These are phyloP conservation scores for Eragrostis nindensis DNA, from an alignment of 176 grass and related monocot species.

Conservation along the genomic window DNA sequence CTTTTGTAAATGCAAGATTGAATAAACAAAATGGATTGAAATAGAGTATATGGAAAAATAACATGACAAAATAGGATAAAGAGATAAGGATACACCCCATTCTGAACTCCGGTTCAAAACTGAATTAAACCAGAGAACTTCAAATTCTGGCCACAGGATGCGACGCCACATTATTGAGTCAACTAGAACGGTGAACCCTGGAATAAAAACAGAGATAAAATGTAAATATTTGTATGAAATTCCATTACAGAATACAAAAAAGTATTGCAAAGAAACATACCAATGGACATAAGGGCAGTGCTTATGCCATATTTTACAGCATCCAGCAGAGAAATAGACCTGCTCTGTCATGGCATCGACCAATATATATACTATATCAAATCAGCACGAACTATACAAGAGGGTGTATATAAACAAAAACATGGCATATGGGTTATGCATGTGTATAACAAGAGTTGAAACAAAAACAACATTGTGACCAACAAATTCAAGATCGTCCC, in stretches of 20 bases:
- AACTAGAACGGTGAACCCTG: constrained; percentile 70
- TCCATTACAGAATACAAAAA: constrained; percentile 26
- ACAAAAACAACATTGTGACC: constrained; percentile 10
- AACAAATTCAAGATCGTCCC: neutral
- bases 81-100: constrained; percentile 96
- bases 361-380: constrained; percentile 44
- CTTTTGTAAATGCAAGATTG: constrained; percentile 12
- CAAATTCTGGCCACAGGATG: constrained; percentile 93
- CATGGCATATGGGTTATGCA: neutral
- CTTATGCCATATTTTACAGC: constrained; percentile 73
- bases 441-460: neutral
- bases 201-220: constrained; percentile 14
- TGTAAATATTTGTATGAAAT: constrained; percentile 13
- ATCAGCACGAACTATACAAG: constrained; percentile 18
- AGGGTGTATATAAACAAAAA: constrained; percentile 31
- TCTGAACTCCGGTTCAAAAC: constrained; percentile 90
- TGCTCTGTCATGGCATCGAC: constrained; percentile 61
- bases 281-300: constrained; percentile 63
- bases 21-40: constrained; percentile 16
- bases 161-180: constrained; percentile 91
- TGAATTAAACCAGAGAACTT: constrained; percentile 99
- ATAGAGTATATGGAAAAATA: neutral
- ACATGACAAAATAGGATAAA: too few relatives aligned
- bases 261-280: constrained; percentile 48
- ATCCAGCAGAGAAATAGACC: constrained; percentile 71